Conservation (phyloP, 106 monocot species). For the Dioscorea dumetorum region DNA sequence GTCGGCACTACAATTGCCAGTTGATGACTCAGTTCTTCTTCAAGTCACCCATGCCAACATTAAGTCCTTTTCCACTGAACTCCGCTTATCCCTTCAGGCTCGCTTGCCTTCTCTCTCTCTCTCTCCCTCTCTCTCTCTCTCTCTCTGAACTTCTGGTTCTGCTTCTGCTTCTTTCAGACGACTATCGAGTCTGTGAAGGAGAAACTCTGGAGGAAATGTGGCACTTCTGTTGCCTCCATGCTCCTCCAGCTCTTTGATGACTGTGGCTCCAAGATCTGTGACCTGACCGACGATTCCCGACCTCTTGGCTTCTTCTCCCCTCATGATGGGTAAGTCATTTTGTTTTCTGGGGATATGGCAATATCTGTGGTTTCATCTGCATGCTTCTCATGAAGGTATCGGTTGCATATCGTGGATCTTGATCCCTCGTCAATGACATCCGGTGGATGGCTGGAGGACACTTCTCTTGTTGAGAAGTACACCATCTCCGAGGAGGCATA, state of each 20-base stretch:
- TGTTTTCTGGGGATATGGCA: neutral
- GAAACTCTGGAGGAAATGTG: conserved; percentile 91
- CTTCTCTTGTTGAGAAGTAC: conserved; percentile 89
- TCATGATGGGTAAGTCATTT: conserved; percentile 44
- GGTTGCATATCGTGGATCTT: conserved; percentile 73
- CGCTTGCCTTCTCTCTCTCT: no score
- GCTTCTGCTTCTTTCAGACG: conserved; percentile 29
- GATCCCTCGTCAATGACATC: conserved; percentile 83
- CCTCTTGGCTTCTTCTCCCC: conserved; percentile 87
- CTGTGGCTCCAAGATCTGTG: conserved; percentile 51
- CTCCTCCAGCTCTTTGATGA: conserved; percentile 78
- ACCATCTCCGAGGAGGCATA: conserved; percentile 88
- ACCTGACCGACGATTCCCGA: conserved; percentile 45
- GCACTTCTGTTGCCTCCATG: conserved; percentile 81
- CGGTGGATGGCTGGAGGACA: conserved; percentile 94
- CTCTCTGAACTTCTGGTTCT: neutral
- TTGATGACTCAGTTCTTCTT: conserved; percentile 59
- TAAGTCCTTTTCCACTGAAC: conserved; percentile 69
- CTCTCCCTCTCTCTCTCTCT: neutral
- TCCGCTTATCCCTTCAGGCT: conserved; percentile 67
- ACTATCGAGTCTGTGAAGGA: conserved; percentile 76
- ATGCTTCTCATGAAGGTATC: conserved; percentile 43
- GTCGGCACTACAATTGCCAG: conserved; percentile 56
- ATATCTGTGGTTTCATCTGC: neutral
- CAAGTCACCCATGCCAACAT: conserved; percentile 80